A percentile compares a stretch with the other conserved stretches of the same genome.
Evolutionary conservation across 2,329 filamentous ascomycete species (phyloP).

Genomic region (Colletotrichum caudatum): DNA sequence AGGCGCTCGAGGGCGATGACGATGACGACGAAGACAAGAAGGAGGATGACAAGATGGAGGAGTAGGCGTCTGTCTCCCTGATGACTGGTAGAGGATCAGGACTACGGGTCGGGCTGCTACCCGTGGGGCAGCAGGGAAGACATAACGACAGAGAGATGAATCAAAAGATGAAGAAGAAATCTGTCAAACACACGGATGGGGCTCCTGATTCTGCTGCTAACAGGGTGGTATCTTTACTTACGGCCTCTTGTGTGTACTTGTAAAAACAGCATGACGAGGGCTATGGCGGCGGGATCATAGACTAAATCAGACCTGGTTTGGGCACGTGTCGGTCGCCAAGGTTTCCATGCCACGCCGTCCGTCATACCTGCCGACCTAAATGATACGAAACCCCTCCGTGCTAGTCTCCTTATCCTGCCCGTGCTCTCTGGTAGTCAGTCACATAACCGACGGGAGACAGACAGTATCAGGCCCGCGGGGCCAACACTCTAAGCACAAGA

Average conservation of each 20-base stretch:
- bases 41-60: conserved; percentile 87
- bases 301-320: conserved; percentile 40
- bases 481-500: not conserved
- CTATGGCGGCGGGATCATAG: conserved; percentile 43
- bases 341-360: not conserved
- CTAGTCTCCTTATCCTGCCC: not conserved
- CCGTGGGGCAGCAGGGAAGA: conserved; percentile 6
- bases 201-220: not conserved
- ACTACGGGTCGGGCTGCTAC: not conserved
- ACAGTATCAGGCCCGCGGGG: too few relatives aligned
- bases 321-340: not conserved
- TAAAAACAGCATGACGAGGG: conserved; percentile 43
- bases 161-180: conserved; percentile 28
- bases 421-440: not conserved
- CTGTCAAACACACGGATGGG: conserved; percentile 22
- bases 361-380: not conserved
- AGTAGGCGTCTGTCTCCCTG: conserved; percentile 62
- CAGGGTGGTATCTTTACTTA: conserved; percentile 3
- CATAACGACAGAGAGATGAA: conserved; percentile 25
- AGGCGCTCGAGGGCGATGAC: conserved; percentile 87
- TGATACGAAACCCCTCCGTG: not conserved
- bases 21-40: conserved; percentile 73
- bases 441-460: not conserved
- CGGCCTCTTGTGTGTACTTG: conserved; percentile 37
- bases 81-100: not conserved